Base-by-base conservation (phyloP, 2,329 filamentous ascomycete genomes). In the Monilinia laxa region DNA sequence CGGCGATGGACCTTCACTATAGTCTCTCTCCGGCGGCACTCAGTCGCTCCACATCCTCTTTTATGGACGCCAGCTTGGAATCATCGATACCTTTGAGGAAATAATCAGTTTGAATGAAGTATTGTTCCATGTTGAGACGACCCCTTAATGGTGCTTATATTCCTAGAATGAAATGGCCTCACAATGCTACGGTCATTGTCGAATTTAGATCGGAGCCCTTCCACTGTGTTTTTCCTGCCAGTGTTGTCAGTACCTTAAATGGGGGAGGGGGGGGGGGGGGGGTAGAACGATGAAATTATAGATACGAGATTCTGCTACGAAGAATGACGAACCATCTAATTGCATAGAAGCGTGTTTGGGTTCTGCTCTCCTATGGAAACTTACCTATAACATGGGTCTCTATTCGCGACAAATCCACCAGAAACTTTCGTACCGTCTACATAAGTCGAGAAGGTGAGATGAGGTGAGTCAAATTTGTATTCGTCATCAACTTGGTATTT, bases 371-470 rank as follows among this genome's bases (percentile, higher is more conserved):
- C 18, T n/a, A 9, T 47, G 1, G 45, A 47, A 47, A 14, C 45
- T 47, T 20, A n/a, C 18, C 23, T 25, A 12, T n/a, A 16, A 38
- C n/a, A 4, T 40, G 16, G 28, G 14, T 57, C 1, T 25, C 1
- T 42, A 6, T 10, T 47, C 18, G 9, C n/a, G 20, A 49, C 10
- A 23, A 20, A 10, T n/a, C 2, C 0, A n/a, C 4, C 10, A 2
- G 0, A 0, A 62, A 58, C 4, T 11, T 0, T 7, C 7, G 25
- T 42, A 0, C 55, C 63, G 31, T 60, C 55, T n/a, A 65, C 23
- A 16, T 7, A 23, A 18, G 20, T 3, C 0, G 1, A 0, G 23
- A 59, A 35, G 7, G 10, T 2, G 0, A 66, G 0, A 20, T 0
- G 49, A 2, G 49, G 64, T 5, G 35, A 62, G 12, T 62, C 47